Base-by-base conservation (phyloP, 805 yeast species). In the Zygoascus biomembranicola region DNA sequence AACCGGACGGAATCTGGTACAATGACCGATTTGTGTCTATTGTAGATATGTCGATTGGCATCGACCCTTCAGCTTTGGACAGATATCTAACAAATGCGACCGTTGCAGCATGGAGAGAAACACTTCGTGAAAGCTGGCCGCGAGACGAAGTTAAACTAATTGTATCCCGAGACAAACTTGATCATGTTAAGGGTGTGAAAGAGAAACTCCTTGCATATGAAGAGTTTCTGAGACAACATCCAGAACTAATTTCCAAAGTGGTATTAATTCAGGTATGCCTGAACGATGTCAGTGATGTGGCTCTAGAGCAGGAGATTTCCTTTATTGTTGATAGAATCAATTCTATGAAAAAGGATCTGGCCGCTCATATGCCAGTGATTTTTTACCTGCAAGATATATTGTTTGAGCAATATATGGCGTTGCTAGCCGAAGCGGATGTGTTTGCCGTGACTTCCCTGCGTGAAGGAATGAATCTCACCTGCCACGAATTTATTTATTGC, bases 391-490 rank as follows among this genome's bases (percentile, higher is more conserved):
- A 89, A 66, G 97, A 92, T 60, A 80, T 94, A 52, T 90, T 82
- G 41, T 92, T 87, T 65, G 85, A 82, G 53, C 98, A 94, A 69
- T 94, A 94, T 65, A 68, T 94, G 55, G 98, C 96, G 0, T 71
- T 94, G 49, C 77, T 87, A 47, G 73, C 82, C 39, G 97, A 90
- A 65, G 96, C 98, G 1, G 95, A 88, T 59, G 75, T 81, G 0
- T 94, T 94, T 63, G 82, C 87, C 45, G 97, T 92, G 1, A 83
- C 95, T 9, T 87, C 96, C 1, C 79, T 92, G 76, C 82, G 99
- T 65, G 99, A 94, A 68, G 99, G 99, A 26, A 87, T 94, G 90
- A 94, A 94, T 63, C 75, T 94, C 64, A 90, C 98, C 0, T 92
- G 97, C 61, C 99, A 94, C 65, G 99, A 94, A 67, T 94, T 85